Conservation (phyloP, 2,329 filamentous ascomycete species). For the Fusarium verrucosum region DNA sequence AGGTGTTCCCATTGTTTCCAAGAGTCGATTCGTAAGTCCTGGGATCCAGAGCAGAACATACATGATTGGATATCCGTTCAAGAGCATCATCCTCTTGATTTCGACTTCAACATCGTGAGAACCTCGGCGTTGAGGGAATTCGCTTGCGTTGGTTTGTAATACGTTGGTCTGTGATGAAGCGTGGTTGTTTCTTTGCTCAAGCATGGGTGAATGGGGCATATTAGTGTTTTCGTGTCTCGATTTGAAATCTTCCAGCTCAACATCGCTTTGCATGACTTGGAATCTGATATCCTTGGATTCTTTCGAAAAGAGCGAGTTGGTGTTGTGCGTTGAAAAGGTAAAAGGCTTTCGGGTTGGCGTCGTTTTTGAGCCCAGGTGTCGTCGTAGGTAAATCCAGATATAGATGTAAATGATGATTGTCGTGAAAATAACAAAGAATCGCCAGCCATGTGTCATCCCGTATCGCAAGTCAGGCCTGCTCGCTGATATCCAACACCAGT, state of each 20-base stretch:
- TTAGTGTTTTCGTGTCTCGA: background rate
- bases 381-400: slow-evolving; percentile 45
- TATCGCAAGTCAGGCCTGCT: slow-evolving; percentile 54
- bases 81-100: slow-evolving; percentile 40
- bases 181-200: background rate
- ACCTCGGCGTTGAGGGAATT: slow-evolving; percentile 36
- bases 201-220: slow-evolving; percentile 1
- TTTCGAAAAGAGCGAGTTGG: slow-evolving; percentile 6
- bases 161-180: background rate
- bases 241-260: slow-evolving; percentile 19
- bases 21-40: slow-evolving; percentile 35
- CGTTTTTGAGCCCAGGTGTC: slow-evolving; percentile 5
- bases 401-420: slow-evolving; percentile 55
- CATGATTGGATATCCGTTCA: slow-evolving; percentile 41
- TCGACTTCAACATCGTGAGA: slow-evolving; percentile 31
- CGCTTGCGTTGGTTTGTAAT: slow-evolving; percentile 36
- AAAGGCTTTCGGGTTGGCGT: background rate
- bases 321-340: slow-evolving; percentile 9
- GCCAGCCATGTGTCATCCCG: slow-evolving; percentile 56
- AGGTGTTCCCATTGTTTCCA: slow-evolving; percentile 30
- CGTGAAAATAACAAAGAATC: slow-evolving; percentile 53
- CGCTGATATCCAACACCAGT: slow-evolving; percentile 59
- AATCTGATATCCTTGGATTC: slow-evolving; percentile 16
- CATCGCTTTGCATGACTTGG: slow-evolving; percentile 15
- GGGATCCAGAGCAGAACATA: slow-evolving; percentile 40